Evolutionary conservation across 192 early-diverging fungal species (phyloP).

Genomic region (Cladochytrium replicatum): DNA sequence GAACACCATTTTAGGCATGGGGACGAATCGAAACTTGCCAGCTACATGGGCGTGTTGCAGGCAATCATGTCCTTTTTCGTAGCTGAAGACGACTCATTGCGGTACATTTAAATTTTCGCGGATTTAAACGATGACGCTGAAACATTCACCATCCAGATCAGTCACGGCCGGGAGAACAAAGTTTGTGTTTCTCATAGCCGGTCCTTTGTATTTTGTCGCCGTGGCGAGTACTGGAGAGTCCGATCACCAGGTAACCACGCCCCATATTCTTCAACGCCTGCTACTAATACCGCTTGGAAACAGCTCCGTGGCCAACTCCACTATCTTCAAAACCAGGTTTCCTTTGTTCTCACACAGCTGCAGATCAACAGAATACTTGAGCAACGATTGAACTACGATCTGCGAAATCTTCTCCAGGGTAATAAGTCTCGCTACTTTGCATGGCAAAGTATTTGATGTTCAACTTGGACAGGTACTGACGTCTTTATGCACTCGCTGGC

Average conservation of each 20-base stretch:
- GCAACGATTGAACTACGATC: constrained; percentile 76
- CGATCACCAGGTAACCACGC: constrained; percentile 18
- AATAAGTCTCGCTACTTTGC: constrained; percentile 7
- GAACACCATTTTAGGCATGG: constrained; percentile 48
- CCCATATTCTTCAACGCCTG: not conserved
- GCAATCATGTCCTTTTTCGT: constrained; percentile 79
- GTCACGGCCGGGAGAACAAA: constrained; percentile 60
- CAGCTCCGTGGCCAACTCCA: constrained; percentile 71
- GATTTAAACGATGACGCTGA: not conserved
- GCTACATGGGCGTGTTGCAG: constrained; percentile 82
- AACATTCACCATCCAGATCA: constrained; percentile 31
- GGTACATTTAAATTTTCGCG: constrained; percentile 26
- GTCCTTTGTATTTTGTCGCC: constrained; percentile 76
- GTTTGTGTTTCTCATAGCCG: constrained; percentile 73
- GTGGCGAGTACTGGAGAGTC: constrained; percentile 73
- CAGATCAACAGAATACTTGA: constrained; percentile 83
- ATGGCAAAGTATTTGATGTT: not conserved
- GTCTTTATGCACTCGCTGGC: constrained; percentile 69
- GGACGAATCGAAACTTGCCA: constrained; percentile 76
- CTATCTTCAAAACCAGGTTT: constrained; percentile 71
- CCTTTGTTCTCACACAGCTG: constrained; percentile 67
- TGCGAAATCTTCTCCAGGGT: constrained; percentile 70
- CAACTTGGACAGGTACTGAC: constrained; percentile 50
- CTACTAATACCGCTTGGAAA: not conserved
- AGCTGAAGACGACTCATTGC: constrained; percentile 68